phyloP scores from a whole-genome alignment of 768 basidiomycete genomes.

The Pleurotus giganteus region DNA sequence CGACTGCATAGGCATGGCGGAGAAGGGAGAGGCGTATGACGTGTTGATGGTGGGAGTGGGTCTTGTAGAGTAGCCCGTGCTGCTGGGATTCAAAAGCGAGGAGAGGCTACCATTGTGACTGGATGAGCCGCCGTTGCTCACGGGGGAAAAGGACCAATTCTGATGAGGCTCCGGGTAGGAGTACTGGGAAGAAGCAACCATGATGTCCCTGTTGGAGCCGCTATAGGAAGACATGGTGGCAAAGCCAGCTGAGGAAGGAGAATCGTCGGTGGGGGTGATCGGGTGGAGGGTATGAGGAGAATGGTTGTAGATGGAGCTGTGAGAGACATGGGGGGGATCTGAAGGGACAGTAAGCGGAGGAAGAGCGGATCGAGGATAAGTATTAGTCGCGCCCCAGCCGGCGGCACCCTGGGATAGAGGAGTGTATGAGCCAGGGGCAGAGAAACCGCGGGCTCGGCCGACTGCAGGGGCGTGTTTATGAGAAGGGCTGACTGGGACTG shows the following conservation, averaged over 20 bases:
- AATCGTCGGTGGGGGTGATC: constrained; percentile 69
- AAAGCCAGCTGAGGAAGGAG: constrained; percentile 48
- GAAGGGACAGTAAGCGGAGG: constrained; percentile 85
- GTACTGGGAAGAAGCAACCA: constrained; percentile 54
- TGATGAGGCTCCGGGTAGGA: constrained; percentile 54
- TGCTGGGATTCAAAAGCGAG: constrained; percentile 74
- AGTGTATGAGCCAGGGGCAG: constrained; percentile 78
- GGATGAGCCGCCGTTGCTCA: constrained; percentile 49
- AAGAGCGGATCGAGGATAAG: constrained; percentile 59
- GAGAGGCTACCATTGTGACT: constrained; percentile 74
- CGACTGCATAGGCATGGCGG: constrained; percentile 63
- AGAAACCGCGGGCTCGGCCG: constrained; percentile 75
- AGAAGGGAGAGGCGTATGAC: constrained; percentile 69
- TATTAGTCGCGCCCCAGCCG: constrained; percentile 51
- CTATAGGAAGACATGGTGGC: constrained; percentile 43
- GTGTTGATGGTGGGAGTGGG: constrained; percentile 72
- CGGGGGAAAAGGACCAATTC: constrained; percentile 49
- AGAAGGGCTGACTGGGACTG: constrained; percentile 47
- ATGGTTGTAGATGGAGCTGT: constrained; percentile 57
- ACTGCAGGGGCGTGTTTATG: constrained; percentile 39
- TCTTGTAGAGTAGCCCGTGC: constrained; percentile 49
- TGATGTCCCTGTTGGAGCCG: constrained; percentile 39
- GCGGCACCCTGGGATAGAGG: constrained; percentile 61
- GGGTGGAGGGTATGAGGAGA: constrained; percentile 64
- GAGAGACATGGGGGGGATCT: constrained; percentile 61